These are phyloP conservation scores for Russula foetens DNA, from an alignment of 768 basidiomycete species.

Conservation along the genomic window DNA sequence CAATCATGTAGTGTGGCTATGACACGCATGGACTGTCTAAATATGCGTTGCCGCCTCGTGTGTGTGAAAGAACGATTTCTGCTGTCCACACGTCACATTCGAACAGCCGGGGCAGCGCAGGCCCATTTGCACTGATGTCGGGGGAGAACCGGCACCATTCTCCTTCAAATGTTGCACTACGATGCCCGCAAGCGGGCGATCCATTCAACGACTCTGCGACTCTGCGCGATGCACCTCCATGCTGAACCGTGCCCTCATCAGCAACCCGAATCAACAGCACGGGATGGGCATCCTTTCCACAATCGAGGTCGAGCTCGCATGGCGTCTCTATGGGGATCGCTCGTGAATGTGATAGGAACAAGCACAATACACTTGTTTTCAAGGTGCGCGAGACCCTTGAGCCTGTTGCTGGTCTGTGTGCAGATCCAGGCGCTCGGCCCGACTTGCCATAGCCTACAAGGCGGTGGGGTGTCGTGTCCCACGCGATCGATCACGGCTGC, in stretches of 20 bases:
- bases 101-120: conserved; percentile 93
- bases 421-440: conserved; percentile 98
- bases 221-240: conserved; percentile 85
- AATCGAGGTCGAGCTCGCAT: conserved; percentile 93
- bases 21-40: not conserved
- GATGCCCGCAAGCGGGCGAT: conserved; percentile 92
- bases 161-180: conserved; percentile 69
- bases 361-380: conserved; percentile 72
- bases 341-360: conserved; percentile 96
- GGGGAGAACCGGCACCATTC: conserved; percentile 48
- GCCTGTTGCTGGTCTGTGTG: conserved; percentile 85
- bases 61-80: conserved; percentile 92
- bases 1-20: too few relatives aligned
- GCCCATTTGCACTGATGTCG: conserved; percentile 69
- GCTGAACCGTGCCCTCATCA: conserved; percentile 52
- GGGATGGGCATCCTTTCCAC: conserved; percentile 70
- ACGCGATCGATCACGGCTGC: conserved; percentile 88
- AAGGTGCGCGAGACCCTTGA: conserved; percentile 80
- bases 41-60: conserved; percentile 51
- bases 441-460: conserved; percentile 96
- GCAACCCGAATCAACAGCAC: not conserved
- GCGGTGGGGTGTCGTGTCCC: conserved; percentile 77
- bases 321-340: conserved; percentile 98
- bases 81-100: conserved; percentile 77
- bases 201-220: conserved; percentile 92